phyloP scores from a whole-genome alignment of 176 grass and related monocot genomes.

The Carex littledalei region DNA sequence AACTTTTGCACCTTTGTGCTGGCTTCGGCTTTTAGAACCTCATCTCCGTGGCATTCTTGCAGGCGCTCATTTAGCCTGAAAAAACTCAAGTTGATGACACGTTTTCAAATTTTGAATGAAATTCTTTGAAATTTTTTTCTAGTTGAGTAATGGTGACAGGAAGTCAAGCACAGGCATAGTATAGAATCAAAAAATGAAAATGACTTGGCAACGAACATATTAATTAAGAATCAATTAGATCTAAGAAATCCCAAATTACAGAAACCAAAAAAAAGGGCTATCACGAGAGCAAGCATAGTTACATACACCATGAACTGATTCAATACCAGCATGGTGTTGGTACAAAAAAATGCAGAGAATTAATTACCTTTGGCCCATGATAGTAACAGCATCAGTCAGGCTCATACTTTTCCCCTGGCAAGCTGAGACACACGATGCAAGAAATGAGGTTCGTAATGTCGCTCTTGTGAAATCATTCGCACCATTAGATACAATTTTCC shows the following conservation, averaged over 20 bases:
- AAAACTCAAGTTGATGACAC: constrained; percentile 3
- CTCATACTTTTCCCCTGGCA: constrained; percentile 65
- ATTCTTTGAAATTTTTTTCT: neutral
- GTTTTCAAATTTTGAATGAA: neutral
- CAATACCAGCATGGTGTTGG: neutral
- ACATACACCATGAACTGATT: neutral
- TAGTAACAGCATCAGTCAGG: constrained; percentile 62
- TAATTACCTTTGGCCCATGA: constrained; percentile 95
- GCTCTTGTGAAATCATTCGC: constrained; percentile 86
- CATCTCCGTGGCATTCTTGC: constrained; percentile 89
- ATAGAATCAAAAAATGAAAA: no score
- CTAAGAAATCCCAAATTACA: constrained; percentile 11
- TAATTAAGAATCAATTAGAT: neutral
- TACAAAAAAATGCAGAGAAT: neutral
- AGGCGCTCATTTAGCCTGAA: constrained; percentile 76
- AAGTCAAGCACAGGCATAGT: neutral
- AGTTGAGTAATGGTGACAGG: neutral
- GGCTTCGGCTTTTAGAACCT: constrained; percentile 87
- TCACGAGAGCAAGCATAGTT: neutral
- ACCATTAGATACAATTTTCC: constrained; percentile 59
- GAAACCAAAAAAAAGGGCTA: neutral
- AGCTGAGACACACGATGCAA: constrained; percentile 87
- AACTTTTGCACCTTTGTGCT: constrained; percentile 85
- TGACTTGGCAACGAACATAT: neutral
- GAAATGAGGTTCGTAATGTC: constrained; percentile 74